Evolutionary conservation across 1,139 yeast genomes (phyloP).

Genomic region (Lodderomyces beijingensis): DNA sequence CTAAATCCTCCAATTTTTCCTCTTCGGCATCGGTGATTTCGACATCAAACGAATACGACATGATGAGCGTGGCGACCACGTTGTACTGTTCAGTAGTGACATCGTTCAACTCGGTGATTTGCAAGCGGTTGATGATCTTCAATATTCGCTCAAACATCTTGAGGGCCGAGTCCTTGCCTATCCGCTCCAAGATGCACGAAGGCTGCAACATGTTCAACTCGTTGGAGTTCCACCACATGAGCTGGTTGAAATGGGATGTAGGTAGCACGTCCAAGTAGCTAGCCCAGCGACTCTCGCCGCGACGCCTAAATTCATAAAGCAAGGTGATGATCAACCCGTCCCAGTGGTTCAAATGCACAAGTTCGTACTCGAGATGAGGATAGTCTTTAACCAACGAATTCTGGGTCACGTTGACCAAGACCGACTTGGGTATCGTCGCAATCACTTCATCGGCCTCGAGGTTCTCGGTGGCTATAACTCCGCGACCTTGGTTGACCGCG

Average conservation of each 20-base stretch:
- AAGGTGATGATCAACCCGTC: slow-evolving; percentile 66
- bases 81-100: slow-evolving; percentile 58
- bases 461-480: slow-evolving; percentile 61
- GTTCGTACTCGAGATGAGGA: slow-evolving; percentile 28
- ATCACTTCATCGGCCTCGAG: slow-evolving; percentile 57
- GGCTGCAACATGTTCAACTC: slow-evolving; percentile 58
- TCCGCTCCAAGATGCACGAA: slow-evolving; percentile 61
- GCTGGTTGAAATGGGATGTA: slow-evolving; percentile 47
- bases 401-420: slow-evolving; percentile 56
- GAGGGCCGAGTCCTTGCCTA: slow-evolving; percentile 68
- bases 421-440: slow-evolving; percentile 62
- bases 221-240: slow-evolving; percentile 72
- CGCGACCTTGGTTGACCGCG: slow-evolving; percentile 64
- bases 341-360: slow-evolving; percentile 63
- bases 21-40: slow-evolving; percentile 20
- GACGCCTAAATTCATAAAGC: slow-evolving; percentile 49
- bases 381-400: slow-evolving; percentile 39
- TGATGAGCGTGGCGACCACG: slow-evolving; percentile 56
- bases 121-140: slow-evolving; percentile 19
- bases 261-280: slow-evolving; percentile 75
- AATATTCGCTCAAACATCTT: slow-evolving; percentile 45
- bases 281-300: slow-evolving; percentile 54
- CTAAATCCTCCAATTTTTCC: neutral
- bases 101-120: slow-evolving; percentile 19
- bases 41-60: slow-evolving; percentile 44